A percentile compares a stretch with the other conserved stretches of the same genome.
These are phyloP conservation scores for Mortierella sp. DNA, from an alignment of 371 early-diverging fungal genomes.

Conservation along the genomic window DNA sequence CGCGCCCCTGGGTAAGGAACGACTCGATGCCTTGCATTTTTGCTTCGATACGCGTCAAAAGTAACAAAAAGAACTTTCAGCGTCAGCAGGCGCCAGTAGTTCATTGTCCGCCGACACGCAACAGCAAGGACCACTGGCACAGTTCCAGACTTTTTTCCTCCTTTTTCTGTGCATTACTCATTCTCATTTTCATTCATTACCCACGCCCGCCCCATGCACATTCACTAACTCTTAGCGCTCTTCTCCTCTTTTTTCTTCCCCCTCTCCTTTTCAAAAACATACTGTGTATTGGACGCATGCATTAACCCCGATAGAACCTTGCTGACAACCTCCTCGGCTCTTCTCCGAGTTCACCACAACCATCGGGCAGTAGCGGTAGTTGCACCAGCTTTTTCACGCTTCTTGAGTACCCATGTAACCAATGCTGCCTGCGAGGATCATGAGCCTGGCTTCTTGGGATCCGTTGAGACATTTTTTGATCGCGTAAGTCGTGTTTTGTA, in stretches of 20 bases:
- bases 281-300: not conserved
- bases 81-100: not conserved
- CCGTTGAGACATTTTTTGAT: conserved; percentile 85
- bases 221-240: not conserved
- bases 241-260: not conserved
- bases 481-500: conserved; percentile 20
- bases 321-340: conserved; percentile 17
- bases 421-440: conserved; percentile 73
- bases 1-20: conserved; percentile 30
- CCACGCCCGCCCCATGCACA: not conserved
- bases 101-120: not conserved
- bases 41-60: not conserved
- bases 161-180: not conserved
- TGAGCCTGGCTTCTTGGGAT: conserved; percentile 83
- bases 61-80: not conserved
- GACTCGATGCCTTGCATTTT: not conserved
- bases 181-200: not conserved
- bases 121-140: not conserved
- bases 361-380: conserved; percentile 13
- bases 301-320: not conserved
- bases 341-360: conserved; percentile 22
- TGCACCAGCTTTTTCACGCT: conserved; percentile 20
- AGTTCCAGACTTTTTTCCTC: not conserved
- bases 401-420: conserved; percentile 58
- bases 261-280: not conserved